Evolutionary conservation across 768 basidiomycete species (phyloP).

Genomic region (Amanita rubescens): DNA sequence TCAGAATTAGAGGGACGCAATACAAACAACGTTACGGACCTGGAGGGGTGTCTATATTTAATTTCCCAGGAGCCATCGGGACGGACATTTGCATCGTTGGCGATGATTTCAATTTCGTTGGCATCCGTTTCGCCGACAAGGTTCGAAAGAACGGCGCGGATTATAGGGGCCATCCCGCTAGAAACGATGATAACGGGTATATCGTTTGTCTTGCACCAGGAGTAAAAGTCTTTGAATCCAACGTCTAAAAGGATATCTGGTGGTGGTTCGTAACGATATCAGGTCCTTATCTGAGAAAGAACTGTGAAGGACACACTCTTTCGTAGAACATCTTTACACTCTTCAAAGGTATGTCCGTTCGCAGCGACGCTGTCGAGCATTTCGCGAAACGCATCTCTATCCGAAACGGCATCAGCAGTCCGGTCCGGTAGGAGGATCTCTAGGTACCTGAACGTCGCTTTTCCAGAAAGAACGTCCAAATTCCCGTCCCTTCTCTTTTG

Average conservation of each 20-base stretch:
- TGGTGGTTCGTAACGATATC: neutral
- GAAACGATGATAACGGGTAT: slow-evolving; percentile 93
- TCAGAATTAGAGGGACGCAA: too few relatives aligned
- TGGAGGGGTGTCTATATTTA: slow-evolving; percentile 82
- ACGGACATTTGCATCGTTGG: slow-evolving; percentile 72
- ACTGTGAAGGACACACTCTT: slow-evolving; percentile 40
- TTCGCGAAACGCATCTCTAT: slow-evolving; percentile 78
- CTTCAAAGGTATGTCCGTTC: slow-evolving; percentile 76
- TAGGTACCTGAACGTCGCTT: slow-evolving; percentile 59
- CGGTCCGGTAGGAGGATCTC: neutral
- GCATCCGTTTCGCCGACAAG: slow-evolving; percentile 71
- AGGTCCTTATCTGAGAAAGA: neutral
- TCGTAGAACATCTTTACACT: slow-evolving; percentile 70
- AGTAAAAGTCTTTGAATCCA: slow-evolving; percentile 84
- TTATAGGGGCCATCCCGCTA: slow-evolving; percentile 91
- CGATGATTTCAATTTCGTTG: slow-evolving; percentile 78
- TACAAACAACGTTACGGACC: slow-evolving; percentile 33
- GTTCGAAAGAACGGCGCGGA: slow-evolving; percentile 83
- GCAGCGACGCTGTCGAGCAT: slow-evolving; percentile 78
- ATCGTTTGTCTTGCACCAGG: slow-evolving; percentile 72
- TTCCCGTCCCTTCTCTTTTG: slow-evolving; percentile 70
- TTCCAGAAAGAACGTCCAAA: slow-evolving; percentile 59
- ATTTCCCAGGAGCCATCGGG: slow-evolving; percentile 70
- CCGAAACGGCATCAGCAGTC: neutral
- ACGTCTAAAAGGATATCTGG: slow-evolving; percentile 80